Base-by-base conservation (phyloP, 2,329 filamentous ascomycete genomes). In the Trichophyton mentagrophytes region DNA sequence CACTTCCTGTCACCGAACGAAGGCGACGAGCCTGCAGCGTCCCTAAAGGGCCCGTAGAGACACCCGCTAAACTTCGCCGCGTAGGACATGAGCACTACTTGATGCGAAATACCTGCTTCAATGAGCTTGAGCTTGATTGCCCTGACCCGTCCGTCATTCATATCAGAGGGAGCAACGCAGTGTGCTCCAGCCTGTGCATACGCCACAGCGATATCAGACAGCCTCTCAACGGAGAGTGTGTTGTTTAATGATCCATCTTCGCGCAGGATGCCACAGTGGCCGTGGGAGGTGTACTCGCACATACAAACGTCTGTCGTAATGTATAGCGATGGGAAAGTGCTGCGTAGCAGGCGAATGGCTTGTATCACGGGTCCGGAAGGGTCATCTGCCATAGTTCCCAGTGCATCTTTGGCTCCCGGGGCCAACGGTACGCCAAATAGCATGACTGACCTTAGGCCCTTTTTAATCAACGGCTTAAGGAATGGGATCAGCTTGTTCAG, bases 61-160 rank as follows among this genome's bases (percentile, higher is more conserved):
- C 91, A 97, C 53, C 93, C 93, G 22, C 89, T 92, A 77, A 99
- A 99, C 74, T 99, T 99, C 70, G 93, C 93, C 13, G 90, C 90
- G 76, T 99, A 99, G 3, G 90, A 96, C 93, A 99, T 97, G 63
- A 99, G 81, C 60, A 95, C 82, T 11, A 92, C 87, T 71, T 87
- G 86, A 78, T 99, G 93, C 5, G 91, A 87, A 67, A 97, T 88
- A 60, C 92, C 92, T 62, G 90, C 86, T 74, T 97, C 92, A 62
- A 97, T 97, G 64, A 99, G 80, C 79, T 96, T 97, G 60, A 96
- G 82, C 80, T 99, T 99, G 74, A 99, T 99, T 64, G 91, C 92
- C 62, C 92, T 89, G 69, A 99, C 95, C 65, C 93, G 88, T 30
- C 93, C 93, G 72, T 99, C 93, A 73, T 97, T 99, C 93, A 99